A percentile compares a stretch with the other conserved stretches of the same genome.
Conservation (phyloP, 192 early-diverging fungal genomes). For the Mortierella alpina region DNA sequence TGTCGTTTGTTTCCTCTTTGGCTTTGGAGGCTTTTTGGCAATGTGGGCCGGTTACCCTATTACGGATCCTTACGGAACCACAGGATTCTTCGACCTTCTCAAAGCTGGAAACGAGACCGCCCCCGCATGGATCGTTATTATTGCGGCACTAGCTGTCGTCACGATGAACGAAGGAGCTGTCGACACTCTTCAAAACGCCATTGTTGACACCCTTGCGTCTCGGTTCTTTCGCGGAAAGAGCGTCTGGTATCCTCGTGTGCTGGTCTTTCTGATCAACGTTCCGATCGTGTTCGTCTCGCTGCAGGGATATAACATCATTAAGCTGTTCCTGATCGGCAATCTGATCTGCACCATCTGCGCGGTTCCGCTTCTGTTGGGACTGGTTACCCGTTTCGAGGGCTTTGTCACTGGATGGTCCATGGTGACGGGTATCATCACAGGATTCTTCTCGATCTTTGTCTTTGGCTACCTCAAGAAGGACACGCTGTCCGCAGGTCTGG, state of each 20-base stretch:
- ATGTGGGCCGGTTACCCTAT: slow-evolving; percentile 67
- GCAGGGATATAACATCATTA: slow-evolving; percentile 63
- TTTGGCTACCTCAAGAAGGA: slow-evolving; percentile 44
- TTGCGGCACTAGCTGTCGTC: slow-evolving; percentile 66
- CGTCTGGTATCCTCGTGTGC: slow-evolving; percentile 29
- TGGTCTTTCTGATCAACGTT: slow-evolving; percentile 41
- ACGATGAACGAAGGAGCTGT: slow-evolving; percentile 73
- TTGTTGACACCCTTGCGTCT: slow-evolving; percentile 72
- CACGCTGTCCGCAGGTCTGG: slow-evolving; percentile 18
- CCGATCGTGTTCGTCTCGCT: slow-evolving; percentile 62
- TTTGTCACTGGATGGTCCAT: slow-evolving; percentile 34
- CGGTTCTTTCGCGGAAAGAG: slow-evolving; percentile 38
- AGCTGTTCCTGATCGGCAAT: slow-evolving; percentile 68
- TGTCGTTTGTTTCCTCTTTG: slow-evolving; percentile 63
- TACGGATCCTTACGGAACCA: slow-evolving; percentile 57
- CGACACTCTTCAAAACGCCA: slow-evolving; percentile 73
- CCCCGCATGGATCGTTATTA: slow-evolving; percentile 65
- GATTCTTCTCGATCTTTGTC: slow-evolving; percentile 45
- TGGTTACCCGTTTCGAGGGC: slow-evolving; percentile 53
- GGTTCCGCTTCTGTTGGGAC: slow-evolving; percentile 63
- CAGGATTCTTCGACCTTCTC: slow-evolving; percentile 72
- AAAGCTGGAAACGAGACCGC: slow-evolving; percentile 47
- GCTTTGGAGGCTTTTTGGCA: slow-evolving; percentile 70
- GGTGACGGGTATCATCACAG: slow-evolving; percentile 27
- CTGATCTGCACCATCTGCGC: slow-evolving; percentile 66